Base-by-base conservation (phyloP, 164 flowering plant species). In the Santalum album region DNA sequence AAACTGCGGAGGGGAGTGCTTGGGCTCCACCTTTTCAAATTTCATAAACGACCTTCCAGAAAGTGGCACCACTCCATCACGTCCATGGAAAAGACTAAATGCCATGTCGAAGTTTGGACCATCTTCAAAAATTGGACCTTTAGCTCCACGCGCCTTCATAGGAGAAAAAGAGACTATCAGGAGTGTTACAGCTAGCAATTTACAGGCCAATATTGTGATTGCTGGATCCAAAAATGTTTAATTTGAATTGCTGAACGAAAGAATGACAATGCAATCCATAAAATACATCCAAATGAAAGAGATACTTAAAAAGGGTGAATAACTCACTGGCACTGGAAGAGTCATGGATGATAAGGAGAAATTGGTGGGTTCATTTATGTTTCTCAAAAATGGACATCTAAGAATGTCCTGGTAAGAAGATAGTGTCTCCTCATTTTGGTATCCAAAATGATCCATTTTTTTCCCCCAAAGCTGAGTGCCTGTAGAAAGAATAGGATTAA, bases 81-180 rank as follows among this genome's bases (percentile, higher is more conserved):
- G 69, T 14, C 99, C 99, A 74, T 94, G 99, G 73, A 94, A 94
- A 62, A 94, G 79, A 71, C 76, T 79, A 64, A 94, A 94, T 57
- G 95, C 96, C 82, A 56, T 70, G 27, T 90, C 96, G 77, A 94
- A 90, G 74, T 85, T 85, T 49, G 94, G 91, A 35, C 89, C 97
- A 80, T 90, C 97, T 72, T 90, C 97, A 53, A 90, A 90, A 57
- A 90, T 90, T 49, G 97, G 97, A 46, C 94, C 95, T 69, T 78
- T 83, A 34, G 65, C 74, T 53, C 78, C 77, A 23, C 78, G 74
- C 21, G 52, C 76, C 97, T 89, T 73, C 50, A 47, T 36, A 61
- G 42, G 23, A 23, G 4, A 44, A 49, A 4, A 29, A 25, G 18
- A 50, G n/a, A n/a, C n/a, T n/a, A n/a, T 29, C 34, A 29, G 34